Evolutionary conservation across 2,329 filamentous ascomycete species (phyloP).

Genomic region (Neodidymelliopsis sp.): DNA sequence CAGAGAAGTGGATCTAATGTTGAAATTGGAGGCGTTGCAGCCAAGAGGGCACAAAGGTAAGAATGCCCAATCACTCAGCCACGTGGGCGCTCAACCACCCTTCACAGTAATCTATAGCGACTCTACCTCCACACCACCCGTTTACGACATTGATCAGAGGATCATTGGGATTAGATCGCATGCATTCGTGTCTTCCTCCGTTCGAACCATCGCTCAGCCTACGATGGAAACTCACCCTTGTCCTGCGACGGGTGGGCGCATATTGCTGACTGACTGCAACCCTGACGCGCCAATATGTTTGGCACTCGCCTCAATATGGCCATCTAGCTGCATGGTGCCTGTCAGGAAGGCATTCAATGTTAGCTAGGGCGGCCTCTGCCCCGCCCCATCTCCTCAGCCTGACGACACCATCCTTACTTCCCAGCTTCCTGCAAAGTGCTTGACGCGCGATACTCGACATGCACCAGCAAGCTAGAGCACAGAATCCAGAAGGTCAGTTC

Average conservation of each 20-base stretch:
- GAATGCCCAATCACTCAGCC: conserved; percentile 8
- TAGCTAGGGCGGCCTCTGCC: conserved; percentile 2
- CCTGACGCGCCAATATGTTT: background rate
- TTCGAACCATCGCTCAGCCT: conserved; percentile 4
- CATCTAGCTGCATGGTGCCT: conserved; percentile 9
- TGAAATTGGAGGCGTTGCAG: conserved; percentile 9
- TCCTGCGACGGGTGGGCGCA: background rate
- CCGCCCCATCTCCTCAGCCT: conserved; percentile 3
- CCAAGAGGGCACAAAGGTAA: conserved; percentile 6
- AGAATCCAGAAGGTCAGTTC: conserved; percentile 1
- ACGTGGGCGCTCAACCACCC: conserved; percentile 5
- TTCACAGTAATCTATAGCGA: conserved; percentile 8
- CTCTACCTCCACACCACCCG: conserved; percentile 1
- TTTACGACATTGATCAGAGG: background rate
- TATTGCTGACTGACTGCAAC: conserved; percentile 1
- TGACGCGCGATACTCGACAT: conserved; percentile 6
- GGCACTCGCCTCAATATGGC: background rate
- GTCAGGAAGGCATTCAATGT: background rate
- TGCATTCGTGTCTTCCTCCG: background rate
- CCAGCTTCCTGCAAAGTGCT: background rate
- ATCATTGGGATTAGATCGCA: background rate
- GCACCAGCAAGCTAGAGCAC: conserved; percentile 1
- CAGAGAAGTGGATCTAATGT: background rate
- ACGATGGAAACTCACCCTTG: background rate
- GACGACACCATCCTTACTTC: conserved; percentile 4